A percentile compares a stretch with the other conserved stretches of the same genome.
Evolutionary conservation across 208 protist genomes (phyloP).

Genomic region (Wallacemonas sp.): DNA sequence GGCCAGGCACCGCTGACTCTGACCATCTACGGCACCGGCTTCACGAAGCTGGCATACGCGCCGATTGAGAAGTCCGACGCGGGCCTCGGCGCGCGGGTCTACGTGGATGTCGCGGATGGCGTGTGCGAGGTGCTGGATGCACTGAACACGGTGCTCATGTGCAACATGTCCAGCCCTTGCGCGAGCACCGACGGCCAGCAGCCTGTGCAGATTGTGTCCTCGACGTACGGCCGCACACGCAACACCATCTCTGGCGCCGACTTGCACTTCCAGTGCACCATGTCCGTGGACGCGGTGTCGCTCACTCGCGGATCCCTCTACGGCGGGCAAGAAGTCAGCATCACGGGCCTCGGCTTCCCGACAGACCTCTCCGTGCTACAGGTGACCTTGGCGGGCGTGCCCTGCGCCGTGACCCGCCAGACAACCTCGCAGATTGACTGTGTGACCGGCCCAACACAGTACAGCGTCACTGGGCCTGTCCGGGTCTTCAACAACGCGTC

Average conservation of each 20-base stretch:
- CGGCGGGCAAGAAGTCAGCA: slow-evolving; percentile 31
- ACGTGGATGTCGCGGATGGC: slow-evolving; percentile 36
- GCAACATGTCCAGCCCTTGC: slow-evolving; percentile 31
- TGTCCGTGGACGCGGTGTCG: slow-evolving; percentile 24
- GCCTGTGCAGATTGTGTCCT: slow-evolving; percentile 36
- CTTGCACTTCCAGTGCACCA: slow-evolving; percentile 37
- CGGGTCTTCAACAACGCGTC: slow-evolving; percentile 26
- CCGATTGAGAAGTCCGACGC: slow-evolving; percentile 1
- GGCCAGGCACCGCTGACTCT: slow-evolving; percentile 46
- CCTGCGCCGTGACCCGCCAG: slow-evolving; percentile 21
- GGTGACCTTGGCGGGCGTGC: slow-evolving; percentile 32
- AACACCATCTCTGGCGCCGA: background rate
- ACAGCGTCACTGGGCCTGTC: slow-evolving; percentile 19
- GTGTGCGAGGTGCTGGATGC: slow-evolving; percentile 31
- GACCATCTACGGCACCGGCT: slow-evolving; percentile 39
- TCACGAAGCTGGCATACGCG: slow-evolving; percentile 36
- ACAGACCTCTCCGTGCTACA: slow-evolving; percentile 7
- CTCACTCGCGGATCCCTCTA: slow-evolving; percentile 24
- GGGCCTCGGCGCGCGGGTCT: background rate
- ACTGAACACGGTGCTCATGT: slow-evolving; percentile 40
- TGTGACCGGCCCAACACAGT: slow-evolving; percentile 16
- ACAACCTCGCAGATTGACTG: slow-evolving; percentile 26
- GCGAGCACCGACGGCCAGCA: slow-evolving; percentile 21
- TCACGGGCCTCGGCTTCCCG: slow-evolving; percentile 36
- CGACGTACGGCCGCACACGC: slow-evolving; percentile 20